Evolutionary conservation across 768 basidiomycete genomes (phyloP), one percentile per base, ranked within the genome.

Genomic region (Leccinum variicolor): DNA sequence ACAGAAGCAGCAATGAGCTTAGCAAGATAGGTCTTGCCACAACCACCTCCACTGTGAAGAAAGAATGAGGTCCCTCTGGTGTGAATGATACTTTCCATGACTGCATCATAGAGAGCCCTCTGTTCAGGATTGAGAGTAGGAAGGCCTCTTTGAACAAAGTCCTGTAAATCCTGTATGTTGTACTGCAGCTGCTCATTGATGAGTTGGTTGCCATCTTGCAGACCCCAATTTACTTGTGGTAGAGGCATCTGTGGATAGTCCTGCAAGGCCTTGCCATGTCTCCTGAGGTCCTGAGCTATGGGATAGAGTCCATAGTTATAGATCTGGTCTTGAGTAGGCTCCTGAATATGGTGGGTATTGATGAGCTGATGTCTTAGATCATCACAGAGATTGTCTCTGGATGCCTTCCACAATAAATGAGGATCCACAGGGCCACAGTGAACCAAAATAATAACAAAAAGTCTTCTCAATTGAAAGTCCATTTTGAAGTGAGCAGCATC

Each of bases 131-230:
- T 45, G n/a, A 45, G 11, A 21, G 10, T 45, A 19, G 43, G 19
- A 45, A 45, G 43, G 4, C 19, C 19, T 45, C 4, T 45, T n/a
- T 45, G n/a, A 10, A 45, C 43, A 45, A 19, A 45, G 9, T n/a
- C 17, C 11, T 45, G 43, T 11, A 19, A 21, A 3, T 45, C 43
- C 21, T 45, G 43, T 45, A n/a, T 19, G 0, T 45, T 21, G 3
- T 10, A 45, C 10, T 34, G 33, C 77, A 43, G 41, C 41, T 43
- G 41, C 41, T 43, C 41, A 43, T 43, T 43, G 41, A 43, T 43
- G 41, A 43, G 41, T 43, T 21, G 17, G 7, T 43, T 43, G 17
- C 41, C 41, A n/a, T 43, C 41, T 14, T 43, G 41, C 9, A 14
- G 19, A 21, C 41, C 41, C 19, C 41, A 43, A 17, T 43, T 43